A percentile compares a stretch with the other conserved stretches of the same genome.
Conservation (phyloP, 2,329 filamentous ascomycete species). For the Cladosporium sp. region DNA sequence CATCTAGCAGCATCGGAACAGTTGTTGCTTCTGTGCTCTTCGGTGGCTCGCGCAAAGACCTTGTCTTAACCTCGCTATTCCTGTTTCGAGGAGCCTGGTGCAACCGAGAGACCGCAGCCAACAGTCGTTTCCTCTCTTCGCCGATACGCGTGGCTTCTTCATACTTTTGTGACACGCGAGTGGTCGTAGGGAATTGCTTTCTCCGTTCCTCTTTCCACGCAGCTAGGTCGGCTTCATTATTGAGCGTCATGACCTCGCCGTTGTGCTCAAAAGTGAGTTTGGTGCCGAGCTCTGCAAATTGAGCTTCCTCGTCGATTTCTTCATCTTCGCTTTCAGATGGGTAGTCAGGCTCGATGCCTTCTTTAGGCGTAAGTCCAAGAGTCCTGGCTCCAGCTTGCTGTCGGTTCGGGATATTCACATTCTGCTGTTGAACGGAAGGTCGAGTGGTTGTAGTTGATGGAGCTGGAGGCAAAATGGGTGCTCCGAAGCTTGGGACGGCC, state of each 20-base stretch:
- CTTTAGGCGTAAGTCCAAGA: constrained; percentile 18
- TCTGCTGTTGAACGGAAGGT: background rate
- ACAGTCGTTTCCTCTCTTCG: constrained; percentile 38
- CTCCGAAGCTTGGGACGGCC: constrained; percentile 38
- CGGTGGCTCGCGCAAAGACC: constrained; percentile 1
- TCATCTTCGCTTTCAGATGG: constrained; percentile 41
- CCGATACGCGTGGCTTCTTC: constrained; percentile 35
- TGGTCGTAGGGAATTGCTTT: constrained; percentile 77
- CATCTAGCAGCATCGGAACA: background rate
- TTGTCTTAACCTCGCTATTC: constrained; percentile 2
- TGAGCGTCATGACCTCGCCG: constrained; percentile 56
- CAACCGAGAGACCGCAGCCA: constrained; percentile 27
- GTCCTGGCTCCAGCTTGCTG: background rate
- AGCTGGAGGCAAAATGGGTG: constrained; percentile 24
- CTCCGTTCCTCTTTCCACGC: constrained; percentile 80
- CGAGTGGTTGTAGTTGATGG: constrained; percentile 23
- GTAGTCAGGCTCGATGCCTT: constrained; percentile 1
- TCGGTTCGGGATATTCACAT: background rate
- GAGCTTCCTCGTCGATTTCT: constrained; percentile 71
- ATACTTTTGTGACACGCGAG: constrained; percentile 62
- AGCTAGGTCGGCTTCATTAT: constrained; percentile 67
- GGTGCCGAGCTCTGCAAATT: constrained; percentile 39
- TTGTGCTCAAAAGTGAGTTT: constrained; percentile 55
- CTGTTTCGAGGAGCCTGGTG: constrained; percentile 15
- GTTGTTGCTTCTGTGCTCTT: background rate